phyloP scores from a whole-genome alignment of 129 eudicot genomes.

The Tagetes erecta region DNA sequence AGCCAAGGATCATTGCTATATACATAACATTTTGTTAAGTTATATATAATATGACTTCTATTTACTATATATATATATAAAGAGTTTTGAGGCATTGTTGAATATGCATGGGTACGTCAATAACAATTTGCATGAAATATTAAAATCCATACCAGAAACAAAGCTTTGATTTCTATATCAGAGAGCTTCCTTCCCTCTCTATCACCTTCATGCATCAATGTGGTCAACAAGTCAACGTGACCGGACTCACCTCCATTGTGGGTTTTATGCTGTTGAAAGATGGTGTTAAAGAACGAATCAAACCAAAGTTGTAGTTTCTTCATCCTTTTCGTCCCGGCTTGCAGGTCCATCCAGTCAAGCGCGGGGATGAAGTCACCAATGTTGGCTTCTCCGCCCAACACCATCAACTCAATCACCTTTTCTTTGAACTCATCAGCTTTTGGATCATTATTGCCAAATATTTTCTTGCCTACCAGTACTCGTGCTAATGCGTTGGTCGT shows the following conservation, averaged over 20 bases:
- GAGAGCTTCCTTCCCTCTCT: conserved; percentile 54
- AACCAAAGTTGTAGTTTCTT: conserved; percentile 71
- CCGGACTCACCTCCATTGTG: background rate
- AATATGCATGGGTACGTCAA: too few species aligned
- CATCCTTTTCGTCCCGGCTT: conserved; percentile 62
- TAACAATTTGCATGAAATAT: too few species aligned
- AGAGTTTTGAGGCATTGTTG: too few species aligned
- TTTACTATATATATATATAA: too few species aligned
- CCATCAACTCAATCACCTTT: conserved; percentile 88
- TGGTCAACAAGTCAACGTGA: conserved; percentile 51
- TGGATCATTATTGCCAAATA: conserved; percentile 51
- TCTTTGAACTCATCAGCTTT: conserved; percentile 75
- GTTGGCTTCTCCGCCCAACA: conserved; percentile 74
- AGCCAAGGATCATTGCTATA: too few species aligned
- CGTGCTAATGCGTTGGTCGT: conserved; percentile 77
- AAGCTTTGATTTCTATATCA: conserved; percentile 72
- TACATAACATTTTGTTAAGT: too few species aligned
- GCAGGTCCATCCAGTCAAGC: conserved; percentile 67
- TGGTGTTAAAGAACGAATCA: conserved; percentile 53
- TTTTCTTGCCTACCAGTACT: conserved; percentile 70
- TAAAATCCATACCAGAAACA: conserved; percentile 56
- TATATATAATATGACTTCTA: too few species aligned
- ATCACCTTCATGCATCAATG: conserved; percentile 50
- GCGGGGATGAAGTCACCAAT: conserved; percentile 79
- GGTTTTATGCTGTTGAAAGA: conserved; percentile 60